Conservation (phyloP, 148 eudicot genomes). For the Arbutus unedo region DNA sequence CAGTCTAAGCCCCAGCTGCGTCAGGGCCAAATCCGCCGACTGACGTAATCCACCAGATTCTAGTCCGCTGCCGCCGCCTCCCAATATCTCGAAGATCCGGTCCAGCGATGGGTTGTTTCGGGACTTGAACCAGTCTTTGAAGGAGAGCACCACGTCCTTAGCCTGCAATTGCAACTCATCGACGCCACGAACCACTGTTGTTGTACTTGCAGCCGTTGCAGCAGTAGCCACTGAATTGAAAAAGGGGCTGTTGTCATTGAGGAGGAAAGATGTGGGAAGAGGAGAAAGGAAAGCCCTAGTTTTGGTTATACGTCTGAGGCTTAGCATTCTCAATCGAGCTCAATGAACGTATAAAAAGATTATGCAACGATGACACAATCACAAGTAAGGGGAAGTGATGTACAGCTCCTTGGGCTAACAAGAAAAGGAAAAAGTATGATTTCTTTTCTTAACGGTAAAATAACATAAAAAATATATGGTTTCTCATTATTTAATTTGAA, state of each 20-base stretch:
- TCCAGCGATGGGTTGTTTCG: slow-evolving; percentile 36
- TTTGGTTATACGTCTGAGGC: slow-evolving; percentile 31
- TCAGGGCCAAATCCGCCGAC: slow-evolving; percentile 30
- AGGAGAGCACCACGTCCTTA: slow-evolving; percentile 29
- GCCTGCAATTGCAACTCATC: slow-evolving; percentile 20
- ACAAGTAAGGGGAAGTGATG: too few species aligned
- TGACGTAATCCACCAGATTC: not conserved
- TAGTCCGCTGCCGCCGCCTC: not conserved
- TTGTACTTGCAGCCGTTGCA: not conserved
- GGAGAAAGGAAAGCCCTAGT: slow-evolving; percentile 26
- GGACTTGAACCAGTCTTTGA: slow-evolving; percentile 48
- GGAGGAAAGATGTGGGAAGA: slow-evolving; percentile 12
- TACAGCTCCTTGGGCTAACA: too few species aligned
- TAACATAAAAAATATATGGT: too few species aligned
- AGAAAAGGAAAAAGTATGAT: too few species aligned
- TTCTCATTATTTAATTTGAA: too few species aligned
- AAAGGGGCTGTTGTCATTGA: slow-evolving; percentile 3
- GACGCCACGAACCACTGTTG: not conserved
- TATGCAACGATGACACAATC: too few species aligned
- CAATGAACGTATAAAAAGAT: not conserved
- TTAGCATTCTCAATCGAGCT: slow-evolving; percentile 18
- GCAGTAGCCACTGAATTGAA: not conserved
- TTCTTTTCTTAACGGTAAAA: too few species aligned
- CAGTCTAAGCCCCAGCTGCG: slow-evolving; percentile 33
- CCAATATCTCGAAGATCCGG: slow-evolving; percentile 36